Conservation (phyloP, 345 rosid genomes). For the Melaleuca quinquenervia region DNA sequence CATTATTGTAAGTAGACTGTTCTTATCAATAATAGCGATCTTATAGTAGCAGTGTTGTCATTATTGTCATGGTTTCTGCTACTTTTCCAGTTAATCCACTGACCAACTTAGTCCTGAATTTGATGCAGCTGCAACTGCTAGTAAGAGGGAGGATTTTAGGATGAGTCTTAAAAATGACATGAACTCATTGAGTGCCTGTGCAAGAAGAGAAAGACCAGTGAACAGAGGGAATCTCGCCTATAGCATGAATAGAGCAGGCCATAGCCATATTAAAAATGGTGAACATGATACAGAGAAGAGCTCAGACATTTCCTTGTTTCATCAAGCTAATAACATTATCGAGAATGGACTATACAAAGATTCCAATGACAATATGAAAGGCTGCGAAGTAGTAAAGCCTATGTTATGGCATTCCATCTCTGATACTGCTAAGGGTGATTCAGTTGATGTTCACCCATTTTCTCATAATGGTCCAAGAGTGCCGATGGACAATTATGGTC, state of each 20-base stretch:
- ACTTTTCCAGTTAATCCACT: neutral
- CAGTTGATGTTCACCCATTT: slow-evolving; percentile 1
- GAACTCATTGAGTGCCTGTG: slow-evolving; percentile 3
- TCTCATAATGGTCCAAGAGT: slow-evolving; percentile 6
- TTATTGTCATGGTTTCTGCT: neutral
- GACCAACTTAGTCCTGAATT: slow-evolving; percentile 2
- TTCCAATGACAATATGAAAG: neutral
- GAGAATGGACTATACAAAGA: slow-evolving; percentile 7
- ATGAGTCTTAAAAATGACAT: slow-evolving; percentile 4
- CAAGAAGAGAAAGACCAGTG: slow-evolving; percentile 13
- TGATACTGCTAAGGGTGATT: slow-evolving; percentile 7
- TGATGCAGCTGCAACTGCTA: slow-evolving; percentile 17
- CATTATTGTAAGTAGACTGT: neutral
- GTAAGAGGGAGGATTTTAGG: slow-evolving; percentile 15
- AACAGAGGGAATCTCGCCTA: slow-evolving; percentile 3
- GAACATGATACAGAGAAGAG: neutral
- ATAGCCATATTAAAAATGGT: slow-evolving; percentile 2
- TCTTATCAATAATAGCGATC: neutral
- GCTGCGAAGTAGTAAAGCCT: neutral
- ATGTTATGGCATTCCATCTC: slow-evolving; percentile 2
- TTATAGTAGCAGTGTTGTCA: neutral
- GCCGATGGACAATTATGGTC: slow-evolving; percentile 7
- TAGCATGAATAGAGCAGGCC: neutral
- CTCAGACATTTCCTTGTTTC: slow-evolving; percentile 1
- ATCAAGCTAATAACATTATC: neutral